These are phyloP conservation scores for Verticillium isaacii DNA, from an alignment of 2,329 filamentous ascomycete genomes.

Conservation along the genomic window DNA sequence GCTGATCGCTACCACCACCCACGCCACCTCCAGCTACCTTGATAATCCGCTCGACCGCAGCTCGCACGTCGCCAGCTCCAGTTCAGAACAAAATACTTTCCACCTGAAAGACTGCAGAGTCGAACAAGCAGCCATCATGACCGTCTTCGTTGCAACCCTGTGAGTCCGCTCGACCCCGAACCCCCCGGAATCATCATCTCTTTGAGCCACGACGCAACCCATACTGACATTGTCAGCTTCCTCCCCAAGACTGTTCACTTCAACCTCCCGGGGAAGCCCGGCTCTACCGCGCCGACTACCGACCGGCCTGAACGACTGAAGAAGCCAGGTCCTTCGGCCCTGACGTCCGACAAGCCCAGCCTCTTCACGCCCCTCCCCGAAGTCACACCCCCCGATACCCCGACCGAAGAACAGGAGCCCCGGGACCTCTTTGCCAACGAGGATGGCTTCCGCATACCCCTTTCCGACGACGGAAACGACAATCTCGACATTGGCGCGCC, in stretches of 20 bases:
- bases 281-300: constrained; percentile 21
- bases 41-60: not conserved
- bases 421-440: constrained; percentile 53
- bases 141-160: constrained; percentile 46
- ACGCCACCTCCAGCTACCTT: not conserved
- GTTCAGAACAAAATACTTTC: no score
- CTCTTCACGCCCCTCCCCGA: constrained; percentile 44
- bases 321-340: not conserved
- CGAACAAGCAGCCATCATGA: constrained; percentile 27
- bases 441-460: constrained; percentile 53
- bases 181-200: no score
- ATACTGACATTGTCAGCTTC: constrained; percentile 53
- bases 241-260: constrained; percentile 92
- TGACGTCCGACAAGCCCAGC: constrained; percentile 32
- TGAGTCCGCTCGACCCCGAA: constrained; percentile 22
- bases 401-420: constrained; percentile 38
- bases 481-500: constrained; percentile 49
- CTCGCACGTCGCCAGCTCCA: not conserved
- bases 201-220: not conserved
- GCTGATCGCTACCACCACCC: not conserved
- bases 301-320: constrained; percentile 15
- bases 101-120: not conserved
- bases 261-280: constrained; percentile 50
- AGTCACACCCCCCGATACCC: constrained; percentile 53
- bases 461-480: constrained; percentile 37